Evolutionary conservation across 1,139 yeast genomes (phyloP).

Genomic region (Pneumocystis murina): DNA sequence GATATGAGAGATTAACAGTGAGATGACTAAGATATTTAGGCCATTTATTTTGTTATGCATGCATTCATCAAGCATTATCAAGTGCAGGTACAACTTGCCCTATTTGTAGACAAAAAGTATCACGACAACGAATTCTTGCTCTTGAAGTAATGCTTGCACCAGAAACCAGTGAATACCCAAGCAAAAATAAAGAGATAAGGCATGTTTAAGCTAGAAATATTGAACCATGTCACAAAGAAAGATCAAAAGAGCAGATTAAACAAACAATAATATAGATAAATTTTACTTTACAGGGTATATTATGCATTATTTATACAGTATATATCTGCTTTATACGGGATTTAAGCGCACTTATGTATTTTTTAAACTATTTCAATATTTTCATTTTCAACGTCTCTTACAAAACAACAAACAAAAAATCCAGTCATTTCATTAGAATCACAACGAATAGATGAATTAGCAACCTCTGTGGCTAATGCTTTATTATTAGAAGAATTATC

Average conservation of each 20-base stretch:
- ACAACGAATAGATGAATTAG: slow-evolving; percentile 21
- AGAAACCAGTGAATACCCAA: neutral
- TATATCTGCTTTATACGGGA: too few relatives aligned
- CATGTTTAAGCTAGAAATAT: neutral
- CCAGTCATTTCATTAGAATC: slow-evolving; percentile 93
- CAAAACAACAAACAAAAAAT: slow-evolving; percentile 79
- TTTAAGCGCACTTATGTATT: too few relatives aligned
- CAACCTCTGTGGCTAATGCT: too few relatives aligned
- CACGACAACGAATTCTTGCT: neutral
- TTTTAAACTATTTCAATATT: neutral
- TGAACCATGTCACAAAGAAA: neutral
- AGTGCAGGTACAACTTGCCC: neutral
- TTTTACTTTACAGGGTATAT: too few relatives aligned
- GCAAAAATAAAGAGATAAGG: neutral
- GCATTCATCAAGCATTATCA: neutral
- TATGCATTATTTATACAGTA: too few relatives aligned
- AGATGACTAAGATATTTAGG: neutral
- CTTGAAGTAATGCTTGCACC: neutral
- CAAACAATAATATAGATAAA: neutral
- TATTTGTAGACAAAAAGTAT: neutral
- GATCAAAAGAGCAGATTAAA: neutral
- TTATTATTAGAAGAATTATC: too few relatives aligned
- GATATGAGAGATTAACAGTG: neutral
- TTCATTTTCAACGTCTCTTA: slow-evolving; percentile 17
- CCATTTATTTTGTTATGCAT: neutral